phyloP scores from a whole-genome alignment of 345 rosid species.

The Dipteronia dyeriana region DNA sequence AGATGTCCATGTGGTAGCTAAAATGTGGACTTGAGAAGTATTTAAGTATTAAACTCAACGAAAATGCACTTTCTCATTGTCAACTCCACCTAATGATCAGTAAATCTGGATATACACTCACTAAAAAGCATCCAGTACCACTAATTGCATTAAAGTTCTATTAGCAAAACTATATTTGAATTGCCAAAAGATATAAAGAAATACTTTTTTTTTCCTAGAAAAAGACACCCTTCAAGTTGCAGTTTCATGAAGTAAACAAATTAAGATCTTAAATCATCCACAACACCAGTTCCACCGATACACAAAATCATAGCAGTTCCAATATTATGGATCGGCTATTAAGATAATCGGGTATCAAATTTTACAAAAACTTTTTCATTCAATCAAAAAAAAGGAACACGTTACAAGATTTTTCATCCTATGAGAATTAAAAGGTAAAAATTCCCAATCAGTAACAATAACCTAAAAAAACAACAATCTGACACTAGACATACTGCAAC shows the following conservation, averaged over 20 bases:
- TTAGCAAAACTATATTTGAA: neutral
- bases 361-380: conserved; percentile 23
- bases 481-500: conserved; percentile 24
- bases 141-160: neutral
- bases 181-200: neutral
- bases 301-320: neutral
- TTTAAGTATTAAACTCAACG: neutral
- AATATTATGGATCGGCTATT: neutral
- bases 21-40: neutral
- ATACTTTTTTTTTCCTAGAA: neutral
- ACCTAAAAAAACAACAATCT: conserved; percentile 24
- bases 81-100: neutral
- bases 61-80: neutral
- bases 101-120: neutral
- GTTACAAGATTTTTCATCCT: conserved; percentile 27
- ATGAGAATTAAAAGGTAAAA: conserved; percentile 18
- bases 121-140: neutral
- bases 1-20: neutral
- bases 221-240: neutral
- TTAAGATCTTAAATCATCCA: neutral
- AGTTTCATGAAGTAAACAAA: neutral
- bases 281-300: neutral
- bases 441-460: conserved; percentile 25
- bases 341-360: conserved; percentile 4
- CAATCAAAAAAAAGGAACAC: conserved; percentile 21